Evolutionary conservation across 768 basidiomycete species (phyloP), one percentile per base, ranked within the genome.

Genomic region (Solioccasus polychromus): DNA sequence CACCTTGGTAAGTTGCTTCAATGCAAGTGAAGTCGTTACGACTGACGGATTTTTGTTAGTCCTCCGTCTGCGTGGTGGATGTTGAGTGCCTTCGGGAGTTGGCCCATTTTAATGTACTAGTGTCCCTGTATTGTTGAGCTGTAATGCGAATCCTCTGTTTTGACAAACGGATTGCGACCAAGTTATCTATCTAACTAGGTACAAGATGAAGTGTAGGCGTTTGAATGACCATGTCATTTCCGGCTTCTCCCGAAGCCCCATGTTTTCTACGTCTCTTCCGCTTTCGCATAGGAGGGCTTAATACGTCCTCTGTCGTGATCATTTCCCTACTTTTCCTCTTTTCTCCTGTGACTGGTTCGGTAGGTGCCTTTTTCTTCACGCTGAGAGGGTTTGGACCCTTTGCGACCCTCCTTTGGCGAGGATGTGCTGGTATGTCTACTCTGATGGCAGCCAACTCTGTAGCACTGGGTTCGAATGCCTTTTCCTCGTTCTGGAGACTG

Each of bases 321-420:
- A 36, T 26, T 4, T 34, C 46, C 1, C 10, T n/a, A 2, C 11
- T 22, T 28, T 49, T 50, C 15, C 66, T 58, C 34, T 65, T 68
- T 42, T 53, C 43, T n/a, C 54, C 44, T 9, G 25, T 8, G 4
- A 19, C 12, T 0, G 35, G 5, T 30, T 30, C 40, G 11, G 10
- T 5, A 22, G 18, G 26, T 57, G 79, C 80, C 66, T 90, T 94
- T 74, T 92, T 96, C 75, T 92, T 93, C 35, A 94, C 71, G 48
- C 91, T 93, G 3, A 97, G 76, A 8, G 95, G 92, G 69, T 97
- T 98, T 2, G 94, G 92, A 0, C 79, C 90, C 60, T 91, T 94
- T 0, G 86, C 85, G 0, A 81, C 83, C 57, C 79, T 88, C 53
- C 67, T 70, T 59, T 72, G 81, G 62, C 79, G 87, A 51, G 71